phyloP scores from a whole-genome alignment of 2,329 filamentous ascomycete species.

The Zalaria sp. region DNA sequence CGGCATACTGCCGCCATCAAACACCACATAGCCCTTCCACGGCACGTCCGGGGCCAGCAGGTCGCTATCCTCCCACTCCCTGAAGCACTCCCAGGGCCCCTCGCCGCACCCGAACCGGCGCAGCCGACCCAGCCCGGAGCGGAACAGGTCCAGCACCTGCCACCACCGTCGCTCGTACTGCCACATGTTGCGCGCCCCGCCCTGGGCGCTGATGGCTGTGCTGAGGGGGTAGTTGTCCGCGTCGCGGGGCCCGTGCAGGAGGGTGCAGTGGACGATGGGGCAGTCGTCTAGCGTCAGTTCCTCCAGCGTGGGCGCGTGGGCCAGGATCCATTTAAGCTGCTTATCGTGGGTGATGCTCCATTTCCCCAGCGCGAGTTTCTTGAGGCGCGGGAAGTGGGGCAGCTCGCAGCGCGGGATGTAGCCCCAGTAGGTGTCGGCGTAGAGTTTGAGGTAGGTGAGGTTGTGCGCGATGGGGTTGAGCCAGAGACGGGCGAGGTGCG shows the following conservation, averaged over 20 bases:
- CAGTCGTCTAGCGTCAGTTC: constrained; percentile 32
- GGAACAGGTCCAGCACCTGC: not conserved
- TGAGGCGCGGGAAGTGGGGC: constrained; percentile 24
- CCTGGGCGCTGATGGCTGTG: not conserved
- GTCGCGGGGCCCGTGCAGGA: constrained; percentile 1
- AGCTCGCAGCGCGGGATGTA: constrained; percentile 27
- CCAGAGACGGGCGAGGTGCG: constrained; percentile 10
- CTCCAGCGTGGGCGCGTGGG: constrained; percentile 22
- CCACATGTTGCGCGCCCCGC: not conserved
- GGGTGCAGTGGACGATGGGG: constrained; percentile 11
- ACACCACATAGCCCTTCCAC: constrained; percentile 2
- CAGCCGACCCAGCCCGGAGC: not conserved
- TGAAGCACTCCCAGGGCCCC: not conserved
- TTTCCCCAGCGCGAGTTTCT: constrained; percentile 25
- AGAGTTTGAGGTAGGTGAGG: constrained; percentile 26
- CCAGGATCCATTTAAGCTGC: constrained; percentile 33
- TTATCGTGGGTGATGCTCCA: constrained; percentile 30
- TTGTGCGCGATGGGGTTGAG: constrained; percentile 10
- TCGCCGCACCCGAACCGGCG: constrained; percentile 2
- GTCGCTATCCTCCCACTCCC: not conserved
- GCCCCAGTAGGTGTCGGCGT: constrained; percentile 23
- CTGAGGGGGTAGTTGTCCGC: constrained; percentile 2
- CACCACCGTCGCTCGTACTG: constrained; percentile 1
- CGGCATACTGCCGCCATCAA: constrained; percentile 1
- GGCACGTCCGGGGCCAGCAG: not conserved